phyloP scores from a whole-genome alignment of 495 filamentous ascomycete genomes.

The Aspergillus steynii region DNA sequence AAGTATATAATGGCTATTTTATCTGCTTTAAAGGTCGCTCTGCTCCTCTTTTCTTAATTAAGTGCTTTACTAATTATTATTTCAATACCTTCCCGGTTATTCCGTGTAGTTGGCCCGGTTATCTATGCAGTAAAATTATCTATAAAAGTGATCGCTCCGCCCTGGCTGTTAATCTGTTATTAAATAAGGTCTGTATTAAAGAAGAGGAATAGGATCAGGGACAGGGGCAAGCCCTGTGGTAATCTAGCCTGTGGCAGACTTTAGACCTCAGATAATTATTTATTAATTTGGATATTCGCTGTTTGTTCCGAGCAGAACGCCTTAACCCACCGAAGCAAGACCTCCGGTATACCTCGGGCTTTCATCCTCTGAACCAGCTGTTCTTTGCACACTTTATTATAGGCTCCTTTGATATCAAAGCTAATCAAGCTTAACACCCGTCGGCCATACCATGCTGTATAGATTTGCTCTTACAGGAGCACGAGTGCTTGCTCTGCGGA shows the following conservation, averaged over 20 bases:
- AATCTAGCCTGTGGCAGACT: constrained; percentile 13
- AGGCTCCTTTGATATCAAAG: constrained; percentile 46
- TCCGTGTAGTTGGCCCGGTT: constrained; percentile 16
- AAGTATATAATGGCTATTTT: constrained; percentile 32
- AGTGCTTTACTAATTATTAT: constrained; percentile 23
- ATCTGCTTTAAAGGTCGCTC: constrained; percentile 29
- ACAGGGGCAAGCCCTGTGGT: constrained; percentile 33
- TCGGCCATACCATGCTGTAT: constrained; percentile 7
- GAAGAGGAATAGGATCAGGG: constrained; percentile 34
- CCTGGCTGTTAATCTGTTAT: constrained; percentile 21
- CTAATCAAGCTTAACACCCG: constrained; percentile 28
- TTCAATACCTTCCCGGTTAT: constrained; percentile 25
- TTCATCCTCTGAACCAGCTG: constrained; percentile 32
- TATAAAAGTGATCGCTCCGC: constrained; percentile 21
- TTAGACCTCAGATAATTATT: no score
- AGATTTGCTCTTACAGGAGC: constrained; percentile 26
- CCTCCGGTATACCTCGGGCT: constrained; percentile 30
- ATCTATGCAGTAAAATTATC: constrained; percentile 26
- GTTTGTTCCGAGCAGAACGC: constrained; percentile 29
- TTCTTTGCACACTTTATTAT: constrained; percentile 38
- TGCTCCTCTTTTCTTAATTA: constrained; percentile 24
- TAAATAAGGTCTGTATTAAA: constrained; percentile 33
- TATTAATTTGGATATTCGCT: neutral
- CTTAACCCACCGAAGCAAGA: constrained; percentile 30
- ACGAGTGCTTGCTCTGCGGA: constrained; percentile 24